These are phyloP conservation scores for Luffa acutangula DNA, from an alignment of 306 rosid species.

Conservation along the genomic window DNA sequence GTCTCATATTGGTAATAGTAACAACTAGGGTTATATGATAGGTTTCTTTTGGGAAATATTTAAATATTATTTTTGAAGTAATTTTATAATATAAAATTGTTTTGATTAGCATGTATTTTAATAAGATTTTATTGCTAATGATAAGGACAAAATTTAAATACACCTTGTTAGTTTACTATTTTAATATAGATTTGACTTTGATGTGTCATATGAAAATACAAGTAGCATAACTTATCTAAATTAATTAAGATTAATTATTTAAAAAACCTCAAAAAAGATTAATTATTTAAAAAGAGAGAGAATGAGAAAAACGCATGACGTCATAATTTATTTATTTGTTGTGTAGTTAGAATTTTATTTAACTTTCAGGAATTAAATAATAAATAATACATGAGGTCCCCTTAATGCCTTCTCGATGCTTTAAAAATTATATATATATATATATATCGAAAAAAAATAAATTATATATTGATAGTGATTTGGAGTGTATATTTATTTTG, in stretches of 20 bases:
- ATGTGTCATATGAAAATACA: not conserved
- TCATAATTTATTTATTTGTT: not conserved
- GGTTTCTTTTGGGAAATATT: not conserved
- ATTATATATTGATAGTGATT: too few relatives aligned
- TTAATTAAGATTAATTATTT: not conserved
- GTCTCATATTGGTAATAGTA: not conserved
- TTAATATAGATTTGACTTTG: constrained; percentile 3
- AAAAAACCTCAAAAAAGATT: not conserved
- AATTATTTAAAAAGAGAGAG: not conserved
- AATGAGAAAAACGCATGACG: not conserved
- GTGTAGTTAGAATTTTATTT: not conserved
- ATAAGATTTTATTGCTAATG: not conserved
- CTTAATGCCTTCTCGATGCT: too few relatives aligned
- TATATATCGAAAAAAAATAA: too few relatives aligned
- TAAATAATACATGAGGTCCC: too few relatives aligned
- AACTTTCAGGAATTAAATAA: not conserved
- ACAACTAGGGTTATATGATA: not conserved
- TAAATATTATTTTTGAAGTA: not conserved
- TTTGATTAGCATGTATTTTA: not conserved
- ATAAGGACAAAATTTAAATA: not conserved
- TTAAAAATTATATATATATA: too few relatives aligned
- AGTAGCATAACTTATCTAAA: not conserved
- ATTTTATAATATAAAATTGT: not conserved
- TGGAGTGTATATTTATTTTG: too few relatives aligned
- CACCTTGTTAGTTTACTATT: not conserved